These are phyloP conservation scores for Quercus glauca DNA, from an alignment of 306 rosid species.

Conservation along the genomic window DNA sequence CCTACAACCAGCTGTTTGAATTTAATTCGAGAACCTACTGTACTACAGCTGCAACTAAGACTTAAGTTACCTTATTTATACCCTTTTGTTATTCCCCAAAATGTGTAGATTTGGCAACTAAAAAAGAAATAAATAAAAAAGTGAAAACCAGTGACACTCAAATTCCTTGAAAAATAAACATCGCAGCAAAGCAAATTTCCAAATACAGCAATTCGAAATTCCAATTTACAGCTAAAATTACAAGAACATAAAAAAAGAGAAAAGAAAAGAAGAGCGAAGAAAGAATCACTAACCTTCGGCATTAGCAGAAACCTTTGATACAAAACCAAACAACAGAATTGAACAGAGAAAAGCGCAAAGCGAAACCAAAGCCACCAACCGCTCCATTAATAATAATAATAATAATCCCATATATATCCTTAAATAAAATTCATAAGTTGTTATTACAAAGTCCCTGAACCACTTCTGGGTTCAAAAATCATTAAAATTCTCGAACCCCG, in stretches of 20 bases:
- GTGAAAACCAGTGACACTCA: too few relatives aligned
- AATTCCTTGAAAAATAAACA: not conserved
- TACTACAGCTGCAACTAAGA: not conserved
- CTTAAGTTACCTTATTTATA: too few relatives aligned
- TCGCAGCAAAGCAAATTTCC: not conserved
- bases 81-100: not conserved
- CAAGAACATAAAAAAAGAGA: slow-evolving; percentile 17
- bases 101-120: not conserved
- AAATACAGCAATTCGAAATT: not conserved
- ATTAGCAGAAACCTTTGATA: slow-evolving; percentile 48
- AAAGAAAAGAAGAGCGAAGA: not conserved
- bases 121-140: too few relatives aligned
- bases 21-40: too few relatives aligned
- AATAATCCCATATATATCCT: too few relatives aligned
- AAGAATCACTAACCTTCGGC: slow-evolving; percentile 53
- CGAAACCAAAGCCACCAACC: slow-evolving; percentile 30
- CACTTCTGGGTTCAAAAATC: not conserved
- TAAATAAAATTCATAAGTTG: slow-evolving; percentile 12
- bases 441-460: not conserved
- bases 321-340: slow-evolving; percentile 50
- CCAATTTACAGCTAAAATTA: not conserved
- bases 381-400: slow-evolving; percentile 26
- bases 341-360: slow-evolving; percentile 43
- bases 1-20: too few relatives aligned
- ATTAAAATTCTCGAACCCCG: not conserved